A percentile compares a stretch with the other conserved stretches of the same genome.
These are phyloP conservation scores for Voacanga thouarsii DNA, from an alignment of 257 asterid genomes.

Conservation along the genomic window DNA sequence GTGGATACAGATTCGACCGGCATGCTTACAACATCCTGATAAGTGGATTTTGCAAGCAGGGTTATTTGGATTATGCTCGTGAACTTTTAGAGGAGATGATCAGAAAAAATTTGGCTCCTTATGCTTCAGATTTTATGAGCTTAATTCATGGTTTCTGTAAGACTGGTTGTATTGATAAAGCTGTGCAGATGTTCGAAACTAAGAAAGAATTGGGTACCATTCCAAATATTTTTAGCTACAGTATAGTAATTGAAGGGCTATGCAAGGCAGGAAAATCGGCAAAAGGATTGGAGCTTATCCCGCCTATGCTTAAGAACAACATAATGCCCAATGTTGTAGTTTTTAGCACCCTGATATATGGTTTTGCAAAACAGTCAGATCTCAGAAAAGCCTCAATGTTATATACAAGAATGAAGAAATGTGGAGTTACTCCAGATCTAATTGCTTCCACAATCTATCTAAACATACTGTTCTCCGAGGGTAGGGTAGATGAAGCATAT, in stretches of 20 bases:
- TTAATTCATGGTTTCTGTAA: conserved; percentile 42
- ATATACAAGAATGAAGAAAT: conserved; percentile 43
- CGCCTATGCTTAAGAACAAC: conserved; percentile 48
- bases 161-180: conserved; percentile 38
- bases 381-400: conserved; percentile 35
- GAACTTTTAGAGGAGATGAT: conserved; percentile 55
- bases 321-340: conserved; percentile 45
- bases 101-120: conserved; percentile 35
- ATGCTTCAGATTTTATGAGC: conserved; percentile 32
- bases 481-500: conserved; percentile 42
- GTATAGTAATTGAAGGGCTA: conserved; percentile 32
- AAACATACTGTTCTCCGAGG: conserved; percentile 28
- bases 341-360: conserved; percentile 47
- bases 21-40: conserved; percentile 48
- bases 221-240: conserved; percentile 35
- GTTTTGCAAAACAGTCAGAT: conserved; percentile 47
- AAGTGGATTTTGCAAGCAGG: conserved; percentile 46
- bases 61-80: conserved; percentile 45
- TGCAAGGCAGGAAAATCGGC: conserved; percentile 44
- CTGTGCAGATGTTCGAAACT: conserved; percentile 24
- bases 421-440: conserved; percentile 45
- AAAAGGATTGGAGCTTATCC: conserved; percentile 51
- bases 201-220: conserved; percentile 34
- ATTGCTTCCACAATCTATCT: conserved; percentile 44
- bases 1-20: conserved; percentile 44